These are phyloP conservation scores for Daldinia vernicosa DNA, from an alignment of 495 filamentous ascomycete species.

Conservation along the genomic window DNA sequence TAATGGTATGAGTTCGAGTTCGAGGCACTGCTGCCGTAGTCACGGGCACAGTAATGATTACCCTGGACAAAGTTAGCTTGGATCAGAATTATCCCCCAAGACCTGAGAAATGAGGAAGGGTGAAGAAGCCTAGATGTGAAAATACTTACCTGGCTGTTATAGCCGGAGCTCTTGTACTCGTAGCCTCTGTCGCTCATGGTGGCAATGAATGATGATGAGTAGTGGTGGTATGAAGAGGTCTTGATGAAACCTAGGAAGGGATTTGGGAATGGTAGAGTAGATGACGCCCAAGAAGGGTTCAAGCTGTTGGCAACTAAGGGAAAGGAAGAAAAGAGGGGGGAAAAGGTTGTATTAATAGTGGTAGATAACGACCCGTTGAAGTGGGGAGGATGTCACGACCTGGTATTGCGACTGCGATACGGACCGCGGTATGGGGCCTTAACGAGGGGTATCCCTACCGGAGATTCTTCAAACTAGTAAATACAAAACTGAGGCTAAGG, in stretches of 20 bases:
- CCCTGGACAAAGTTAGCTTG: slow-evolving; percentile 44
- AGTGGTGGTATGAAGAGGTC: background rate
- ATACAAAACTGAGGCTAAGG: too few species aligned
- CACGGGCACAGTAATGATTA: slow-evolving; percentile 65
- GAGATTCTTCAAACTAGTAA: too few species aligned
- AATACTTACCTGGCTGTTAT: slow-evolving; percentile 52
- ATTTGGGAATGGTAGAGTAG: background rate
- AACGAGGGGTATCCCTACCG: too few species aligned
- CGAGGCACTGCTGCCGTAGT: slow-evolving; percentile 56
- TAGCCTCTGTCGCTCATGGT: slow-evolving; percentile 50
- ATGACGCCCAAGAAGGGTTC: background rate
- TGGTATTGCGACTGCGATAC: too few species aligned
- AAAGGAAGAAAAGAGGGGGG: background rate
- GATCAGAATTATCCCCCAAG: background rate
- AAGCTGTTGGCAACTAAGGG: background rate
- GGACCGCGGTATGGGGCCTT: too few species aligned
- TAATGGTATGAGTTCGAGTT: slow-evolving; percentile 67
- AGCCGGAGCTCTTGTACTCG: slow-evolving; percentile 53
- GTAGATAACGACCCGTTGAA: background rate
- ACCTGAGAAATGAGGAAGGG: background rate
- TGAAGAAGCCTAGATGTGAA: too few species aligned
- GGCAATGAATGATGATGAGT: background rate
- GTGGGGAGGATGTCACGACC: background rate
- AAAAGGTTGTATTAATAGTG: background rate
- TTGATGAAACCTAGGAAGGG: background rate